Evolutionary conservation across 2,329 filamentous ascomycete species (phyloP).

Genomic region (Botrytis fragariae): DNA sequence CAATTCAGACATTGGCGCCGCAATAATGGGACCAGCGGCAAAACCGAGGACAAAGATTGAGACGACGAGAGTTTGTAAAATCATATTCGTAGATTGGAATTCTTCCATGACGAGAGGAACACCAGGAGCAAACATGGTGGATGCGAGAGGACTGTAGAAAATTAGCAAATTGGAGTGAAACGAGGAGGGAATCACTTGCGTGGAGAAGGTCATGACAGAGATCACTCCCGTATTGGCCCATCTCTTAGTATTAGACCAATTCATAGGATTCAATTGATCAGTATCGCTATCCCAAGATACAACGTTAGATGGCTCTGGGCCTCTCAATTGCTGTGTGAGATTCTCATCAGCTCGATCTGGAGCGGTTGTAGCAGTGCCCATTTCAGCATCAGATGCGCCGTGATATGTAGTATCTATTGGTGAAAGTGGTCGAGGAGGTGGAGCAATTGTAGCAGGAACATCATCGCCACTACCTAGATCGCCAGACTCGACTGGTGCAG

Average conservation of each 20-base stretch:
- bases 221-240: slow-evolving; percentile 5
- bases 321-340: neutral
- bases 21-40: slow-evolving; percentile 57
- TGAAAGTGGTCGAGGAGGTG: neutral
- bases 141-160: slow-evolving; percentile 43
- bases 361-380: neutral
- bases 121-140: slow-evolving; percentile 50
- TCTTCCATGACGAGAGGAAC: slow-evolving; percentile 47
- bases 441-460: neutral
- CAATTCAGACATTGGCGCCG: slow-evolving; percentile 59
- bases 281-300: slow-evolving; percentile 50
- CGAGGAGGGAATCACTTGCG: neutral
- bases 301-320: slow-evolving; percentile 64
- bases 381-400: neutral
- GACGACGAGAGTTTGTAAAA: slow-evolving; percentile 62
- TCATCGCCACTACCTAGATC: neutral
- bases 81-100: slow-evolving; percentile 43
- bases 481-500: neutral
- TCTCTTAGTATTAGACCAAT: slow-evolving; percentile 38
- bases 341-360: neutral
- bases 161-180: neutral
- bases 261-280: slow-evolving; percentile 46
- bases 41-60: slow-evolving; percentile 56
- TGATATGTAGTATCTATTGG: neutral
- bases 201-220: slow-evolving; percentile 15